Evolutionary conservation across 768 basidiomycete genomes (phyloP), one percentile per base, ranked within the genome.

Genomic region (Lentinula raphanica): DNA sequence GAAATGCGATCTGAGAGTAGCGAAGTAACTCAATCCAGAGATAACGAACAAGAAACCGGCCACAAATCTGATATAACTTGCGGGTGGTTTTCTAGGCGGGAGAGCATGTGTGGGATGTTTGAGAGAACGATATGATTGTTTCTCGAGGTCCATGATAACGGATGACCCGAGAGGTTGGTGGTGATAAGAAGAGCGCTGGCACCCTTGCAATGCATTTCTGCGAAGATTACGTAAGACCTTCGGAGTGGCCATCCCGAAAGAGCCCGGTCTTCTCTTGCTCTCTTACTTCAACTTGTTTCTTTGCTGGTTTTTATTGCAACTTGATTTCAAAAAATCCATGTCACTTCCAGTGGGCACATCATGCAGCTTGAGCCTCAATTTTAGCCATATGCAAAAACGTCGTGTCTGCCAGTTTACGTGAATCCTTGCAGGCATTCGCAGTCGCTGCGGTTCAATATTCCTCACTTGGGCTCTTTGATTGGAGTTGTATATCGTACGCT

Each of bases 401-500:
- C 15, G 61, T 72, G 25, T 68, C 68, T 13, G 71, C 72, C 19
- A 72, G 72, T 17, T 62, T 73, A 53, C 45, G 56, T 8, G 32
- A 38, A 49, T 62, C 66, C 17, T 29, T 74, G 53, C 67, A 72
- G 53, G 70, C 69, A 23, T 58, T 71, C 23, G 42, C 61, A 23
- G 62, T 65, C 28, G 61, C 58, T 6, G 59, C 61, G 29, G 56
- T 63, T 38, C n/a, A n/a, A n/a, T 55, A 57, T 19, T 63, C 67
- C 50, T 54, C 64, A 27, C 50, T 57, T 27, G 61, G 63, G 49
- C 72, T 71, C 73, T n/a, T 66, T 72, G 60, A 65, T 74, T 7
- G 69, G 70, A 44, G 70, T 65, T 54, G 67, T 64, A 40, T 61
- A 64, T 28, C 65, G 72, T 3, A 63, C 65, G 5, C 72, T 74